Base-by-base conservation (phyloP, 768 basidiomycete genomes). In the Lactifluus echinatus region DNA sequence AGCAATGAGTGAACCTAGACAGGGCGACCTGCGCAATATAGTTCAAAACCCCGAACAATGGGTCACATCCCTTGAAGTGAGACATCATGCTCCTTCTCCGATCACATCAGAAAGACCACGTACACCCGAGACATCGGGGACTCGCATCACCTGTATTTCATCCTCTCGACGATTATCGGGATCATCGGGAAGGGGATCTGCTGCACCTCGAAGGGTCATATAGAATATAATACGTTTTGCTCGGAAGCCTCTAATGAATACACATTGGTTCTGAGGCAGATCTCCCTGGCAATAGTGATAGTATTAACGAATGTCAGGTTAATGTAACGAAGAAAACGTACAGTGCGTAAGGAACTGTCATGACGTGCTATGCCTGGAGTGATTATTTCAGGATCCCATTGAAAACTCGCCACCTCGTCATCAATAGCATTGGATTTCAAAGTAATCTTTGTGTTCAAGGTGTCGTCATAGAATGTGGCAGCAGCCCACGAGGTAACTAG, bases 181-280 rank as follows among this genome's bases (percentile, higher is more conserved):
- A n/a, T n/a, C n/a, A n/a, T n/a, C n/a, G n/a, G n/a, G n/a, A n/a
- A n/a, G n/a, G n/a, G n/a, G n/a, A n/a, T n/a, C n/a, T n/a, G n/a
- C n/a, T n/a, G n/a, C n/a, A n/a, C n/a, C n/a, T n/a, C n/a, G n/a
- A n/a, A n/a, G n/a, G n/a, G n/a, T n/a, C n/a, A n/a, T n/a, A n/a
- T n/a, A n/a, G n/a, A n/a, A n/a, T n/a, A n/a, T n/a, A 19, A 33
- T 23, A 15, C 56, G 49, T n/a, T 55, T 58, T 3, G 57, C 52
- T 10, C 57, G 52, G n/a, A 47, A 58, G n/a, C 57, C 57, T 12
- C 37, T 46, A 23, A 58, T 40, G 36, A 58, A 58, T 8, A 58
- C 39, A 3, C 57, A 58, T 5, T 58, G 57, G 24, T 56, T 55
- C 21, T 23, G 42, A 4, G n/a, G 11, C 23, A 33, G 19, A 5